A percentile compares a stretch with the other conserved stretches of the same genome.
phyloP scores from a whole-genome alignment of 1,284 basidiomycete genomes.

The Moniliophthora roreri region DNA sequence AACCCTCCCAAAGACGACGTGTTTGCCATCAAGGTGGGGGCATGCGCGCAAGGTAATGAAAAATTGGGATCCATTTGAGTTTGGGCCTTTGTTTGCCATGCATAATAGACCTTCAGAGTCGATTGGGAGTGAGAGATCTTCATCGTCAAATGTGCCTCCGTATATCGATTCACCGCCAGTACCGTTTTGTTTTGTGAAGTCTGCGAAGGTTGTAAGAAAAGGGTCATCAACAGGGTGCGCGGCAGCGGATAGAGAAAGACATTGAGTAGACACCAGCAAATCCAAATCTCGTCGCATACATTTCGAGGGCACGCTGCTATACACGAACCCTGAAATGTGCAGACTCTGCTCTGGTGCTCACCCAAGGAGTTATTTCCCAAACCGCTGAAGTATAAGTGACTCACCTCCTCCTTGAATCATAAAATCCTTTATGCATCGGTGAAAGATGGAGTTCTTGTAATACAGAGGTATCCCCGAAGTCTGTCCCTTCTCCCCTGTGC shows the following conservation, averaged over 20 bases:
- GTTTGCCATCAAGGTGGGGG: constrained; percentile 53
- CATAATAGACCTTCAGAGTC: constrained; percentile 74
- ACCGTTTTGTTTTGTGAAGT: constrained; percentile 78
- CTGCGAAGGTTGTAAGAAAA: too few species aligned
- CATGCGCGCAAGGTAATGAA: constrained; percentile 69
- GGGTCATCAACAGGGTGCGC: too few species aligned
- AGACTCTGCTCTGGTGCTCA: too few species aligned
- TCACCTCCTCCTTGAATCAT: constrained; percentile 86
- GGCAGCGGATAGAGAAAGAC: too few species aligned
- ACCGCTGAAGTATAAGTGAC: constrained; percentile 16
- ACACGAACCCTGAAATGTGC: too few species aligned
- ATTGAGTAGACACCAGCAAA: too few species aligned
- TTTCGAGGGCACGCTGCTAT: too few species aligned
- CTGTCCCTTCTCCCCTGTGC: constrained; percentile 84
- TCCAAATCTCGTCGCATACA: too few species aligned
- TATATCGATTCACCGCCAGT: constrained; percentile 86
- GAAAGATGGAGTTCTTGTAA: constrained; percentile 81
- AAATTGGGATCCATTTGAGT: constrained; percentile 83
- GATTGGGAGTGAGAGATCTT: constrained; percentile 66
- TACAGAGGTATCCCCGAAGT: constrained; percentile 73
- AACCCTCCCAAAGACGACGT: constrained; percentile 76
- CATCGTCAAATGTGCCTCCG: constrained; percentile 72
- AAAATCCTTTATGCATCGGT: constrained; percentile 81
- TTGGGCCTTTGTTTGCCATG: constrained; percentile 83
- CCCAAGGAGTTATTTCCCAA: too few species aligned